Evolutionary conservation across 768 basidiomycete genomes (phyloP).

Genomic region (Myochromella boudieri): DNA sequence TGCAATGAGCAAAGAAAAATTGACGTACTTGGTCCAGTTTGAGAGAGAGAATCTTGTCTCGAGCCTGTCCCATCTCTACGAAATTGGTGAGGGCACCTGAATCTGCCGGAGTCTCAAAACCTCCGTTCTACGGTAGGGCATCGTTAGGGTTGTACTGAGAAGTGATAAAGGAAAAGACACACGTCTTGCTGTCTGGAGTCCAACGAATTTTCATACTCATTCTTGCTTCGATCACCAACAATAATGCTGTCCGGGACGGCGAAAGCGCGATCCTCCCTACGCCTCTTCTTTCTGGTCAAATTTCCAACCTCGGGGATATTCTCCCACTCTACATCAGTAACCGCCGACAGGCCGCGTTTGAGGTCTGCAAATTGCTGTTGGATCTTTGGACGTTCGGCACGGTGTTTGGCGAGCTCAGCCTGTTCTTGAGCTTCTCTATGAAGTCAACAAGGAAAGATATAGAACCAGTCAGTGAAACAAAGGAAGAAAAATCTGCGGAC

Average conservation of each 20-base stretch:
- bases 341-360: slow-evolving; percentile 82
- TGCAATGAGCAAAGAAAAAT: neutral
- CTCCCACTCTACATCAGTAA: slow-evolving; percentile 94
- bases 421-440: slow-evolving; percentile 32
- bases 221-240: slow-evolving; percentile 77
- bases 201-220: slow-evolving; percentile 75
- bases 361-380: slow-evolving; percentile 95
- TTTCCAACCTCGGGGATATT: slow-evolving; percentile 95
- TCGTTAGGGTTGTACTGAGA: neutral
- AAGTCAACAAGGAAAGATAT: slow-evolving; percentile 14
- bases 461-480: slow-evolving; percentile 23
- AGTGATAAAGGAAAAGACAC: slow-evolving; percentile 14
- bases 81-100: slow-evolving; percentile 86
- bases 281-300: slow-evolving; percentile 86
- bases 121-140: slow-evolving; percentile 46
- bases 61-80: slow-evolving; percentile 94
- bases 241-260: slow-evolving; percentile 94
- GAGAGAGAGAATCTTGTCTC: slow-evolving; percentile 90
- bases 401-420: slow-evolving; percentile 52
- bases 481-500: slow-evolving; percentile 26
- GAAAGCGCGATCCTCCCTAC: slow-evolving; percentile 82
- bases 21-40: slow-evolving; percentile 86
- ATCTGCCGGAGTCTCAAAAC: slow-evolving; percentile 81
- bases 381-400: slow-evolving; percentile 90
- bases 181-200: slow-evolving; percentile 79